Base-by-base conservation (phyloP, 257 asterid genomes). In the Hygrophila difformis region DNA sequence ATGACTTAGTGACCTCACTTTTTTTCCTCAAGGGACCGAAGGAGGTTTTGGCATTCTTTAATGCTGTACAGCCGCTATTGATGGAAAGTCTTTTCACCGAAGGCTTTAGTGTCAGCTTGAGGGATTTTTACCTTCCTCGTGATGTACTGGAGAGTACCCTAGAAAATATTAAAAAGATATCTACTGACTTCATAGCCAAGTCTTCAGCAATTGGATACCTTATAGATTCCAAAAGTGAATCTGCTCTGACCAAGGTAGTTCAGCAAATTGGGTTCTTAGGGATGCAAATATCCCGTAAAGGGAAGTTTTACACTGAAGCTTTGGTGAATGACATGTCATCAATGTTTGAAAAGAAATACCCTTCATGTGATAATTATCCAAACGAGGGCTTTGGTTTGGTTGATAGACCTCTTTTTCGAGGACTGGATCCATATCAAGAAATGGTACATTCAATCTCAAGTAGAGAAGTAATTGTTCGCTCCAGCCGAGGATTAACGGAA, bases 381-480 rank as follows among this genome's bases (percentile, higher is more conserved):
- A 54, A 70, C 13, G 96, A 91, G 60, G 80, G 79, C 57, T 82
- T 61, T 61, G 96, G 96, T 26, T 59, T 86, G 62, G 84, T 91
- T 24, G 64, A 93, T 43, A 74, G 78, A 53, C 80, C 93, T 39
- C 91, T 91, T 39, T 86, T 91, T 61, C 63, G 76, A 57, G 96
- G 98, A 43, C 53, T 91, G 79, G 70, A 91, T 43, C 98, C 98
- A 0, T 86, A 73, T 55, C 98, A 91, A 63, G 94, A 70, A 63
- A 86, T 91, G 94, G 75, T 82, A 49, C 95, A 91, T 73, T 80
- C 98, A 23, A 76, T 91, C 59, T 76, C 96, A 2, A 78, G 94
- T 53, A 82, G 98, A 69, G 98, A 91, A 67, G 94, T 91, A 28
- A 91, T 80, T 60, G 98, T 91, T 18, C 96, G 98, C 33, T 91